A percentile compares a stretch with the other conserved stretches of the same genome.
These are phyloP conservation scores for Vigna reflexopilosa DNA, from an alignment of 306 rosid species.

Conservation along the genomic window DNA sequence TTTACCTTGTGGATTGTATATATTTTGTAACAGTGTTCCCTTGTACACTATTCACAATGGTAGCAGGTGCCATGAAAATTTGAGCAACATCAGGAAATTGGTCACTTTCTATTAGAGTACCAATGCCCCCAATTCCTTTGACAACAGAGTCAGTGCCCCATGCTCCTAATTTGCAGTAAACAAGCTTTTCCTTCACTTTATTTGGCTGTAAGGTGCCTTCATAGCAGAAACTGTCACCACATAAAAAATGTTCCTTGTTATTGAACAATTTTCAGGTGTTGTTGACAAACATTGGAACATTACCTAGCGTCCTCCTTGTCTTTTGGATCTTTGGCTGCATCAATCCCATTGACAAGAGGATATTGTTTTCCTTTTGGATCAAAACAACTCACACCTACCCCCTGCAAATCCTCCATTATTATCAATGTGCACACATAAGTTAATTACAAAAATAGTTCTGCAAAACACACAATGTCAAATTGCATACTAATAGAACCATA, in stretches of 20 bases:
- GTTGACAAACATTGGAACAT: background rate
- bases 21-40: constrained; percentile 57
- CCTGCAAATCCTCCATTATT: constrained; percentile 59
- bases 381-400: constrained; percentile 75
- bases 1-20: constrained; percentile 69
- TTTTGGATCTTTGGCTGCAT: constrained; percentile 58
- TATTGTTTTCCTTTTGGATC: constrained; percentile 57
- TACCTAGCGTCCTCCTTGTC: constrained; percentile 67
- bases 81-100: constrained; percentile 64
- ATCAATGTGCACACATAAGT: background rate
- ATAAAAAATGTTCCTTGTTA: constrained; percentile 18
- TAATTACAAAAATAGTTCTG: constrained; percentile 1
- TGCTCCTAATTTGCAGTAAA: constrained; percentile 57
- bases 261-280: background rate
- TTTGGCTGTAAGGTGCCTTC: constrained; percentile 55
- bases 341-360: constrained; percentile 71
- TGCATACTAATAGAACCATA: constrained; percentile 8
- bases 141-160: constrained; percentile 75
- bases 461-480: constrained; percentile 16
- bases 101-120: constrained; percentile 60
- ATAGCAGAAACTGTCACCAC: constrained; percentile 48
- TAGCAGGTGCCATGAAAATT: constrained; percentile 84
- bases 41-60: constrained; percentile 57
- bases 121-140: constrained; percentile 69
- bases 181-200: constrained; percentile 71